These are phyloP conservation scores for Raddia guianensis DNA, from an alignment of 176 grass and related monocot species.

Conservation along the genomic window DNA sequence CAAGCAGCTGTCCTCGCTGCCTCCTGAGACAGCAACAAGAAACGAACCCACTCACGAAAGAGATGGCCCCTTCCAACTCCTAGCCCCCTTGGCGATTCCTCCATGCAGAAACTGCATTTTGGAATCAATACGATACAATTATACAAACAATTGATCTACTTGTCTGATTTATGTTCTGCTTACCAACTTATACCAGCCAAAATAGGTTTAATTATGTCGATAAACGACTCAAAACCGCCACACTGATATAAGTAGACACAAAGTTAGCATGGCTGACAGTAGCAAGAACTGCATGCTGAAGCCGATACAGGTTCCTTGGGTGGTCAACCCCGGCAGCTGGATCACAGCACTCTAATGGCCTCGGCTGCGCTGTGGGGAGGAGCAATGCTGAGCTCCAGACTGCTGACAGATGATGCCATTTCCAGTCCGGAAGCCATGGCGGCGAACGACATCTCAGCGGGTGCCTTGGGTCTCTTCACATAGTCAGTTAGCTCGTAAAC, in stretches of 20 bases:
- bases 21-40: conserved; percentile 53
- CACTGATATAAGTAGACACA: neutral
- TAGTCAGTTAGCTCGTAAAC: conserved; percentile 5
- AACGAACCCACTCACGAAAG: conserved; percentile 40
- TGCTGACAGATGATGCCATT: conserved; percentile 38
- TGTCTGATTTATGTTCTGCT: conserved; percentile 3
- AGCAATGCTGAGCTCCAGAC: conserved; percentile 76
- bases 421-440: conserved; percentile 42
- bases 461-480: neutral
- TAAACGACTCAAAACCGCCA: conserved; percentile 28
- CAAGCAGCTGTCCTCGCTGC: conserved; percentile 37
- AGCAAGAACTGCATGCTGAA: neutral
- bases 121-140: neutral
- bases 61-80: conserved; percentile 22
- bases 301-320: conserved; percentile 1
- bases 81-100: neutral
- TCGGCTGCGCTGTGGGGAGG: conserved; percentile 45
- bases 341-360: conserved; percentile 72
- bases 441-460: conserved; percentile 20
- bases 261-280: conserved; percentile 27
- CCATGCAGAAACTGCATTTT: neutral
- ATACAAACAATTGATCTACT: neutral
- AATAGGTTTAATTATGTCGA: conserved; percentile 28
- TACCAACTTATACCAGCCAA: conserved; percentile 26
- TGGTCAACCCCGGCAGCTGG: neutral